phyloP scores from a whole-genome alignment of 108 stramenopile species.

The Pseudonitzschia delicatissima region DNA sequence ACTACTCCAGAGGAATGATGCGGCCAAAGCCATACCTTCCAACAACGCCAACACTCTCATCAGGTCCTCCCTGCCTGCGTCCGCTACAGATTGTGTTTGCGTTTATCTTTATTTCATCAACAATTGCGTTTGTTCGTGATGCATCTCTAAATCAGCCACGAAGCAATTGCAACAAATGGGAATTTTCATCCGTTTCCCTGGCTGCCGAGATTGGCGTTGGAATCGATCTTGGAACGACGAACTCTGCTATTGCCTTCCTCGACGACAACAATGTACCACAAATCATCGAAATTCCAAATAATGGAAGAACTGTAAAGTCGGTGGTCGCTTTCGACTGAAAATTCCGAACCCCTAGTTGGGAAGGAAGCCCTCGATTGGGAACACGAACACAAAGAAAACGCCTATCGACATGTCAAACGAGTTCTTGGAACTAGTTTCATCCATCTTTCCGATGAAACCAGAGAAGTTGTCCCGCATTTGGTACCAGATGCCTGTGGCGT shows the following conservation, averaged over 20 bases:
- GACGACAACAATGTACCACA: constrained; percentile 41
- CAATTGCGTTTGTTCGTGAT: background rate
- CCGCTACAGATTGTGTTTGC: background rate
- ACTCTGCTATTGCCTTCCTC: constrained; percentile 84
- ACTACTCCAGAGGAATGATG: too few species aligned
- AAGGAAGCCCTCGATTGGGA: constrained; percentile 46
- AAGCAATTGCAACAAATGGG: too few species aligned
- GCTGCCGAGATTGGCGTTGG: constrained; percentile 79
- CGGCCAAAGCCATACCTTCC: too few species aligned
- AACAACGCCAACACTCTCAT: too few species aligned
- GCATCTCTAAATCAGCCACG: background rate
- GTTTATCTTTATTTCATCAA: background rate
- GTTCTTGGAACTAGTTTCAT: constrained; percentile 73
- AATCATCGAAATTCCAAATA: constrained; percentile 54
- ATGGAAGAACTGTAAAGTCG: constrained; percentile 65
- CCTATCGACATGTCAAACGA: constrained; percentile 83
- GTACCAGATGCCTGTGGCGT: constrained; percentile 12
- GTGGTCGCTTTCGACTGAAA: constrained; percentile 44
- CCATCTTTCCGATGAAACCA: constrained; percentile 33
- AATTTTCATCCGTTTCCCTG: background rate
- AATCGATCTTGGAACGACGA: constrained; percentile 92
- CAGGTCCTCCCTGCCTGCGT: too few species aligned
- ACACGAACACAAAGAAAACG: constrained; percentile 27
- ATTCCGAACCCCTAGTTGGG: constrained; percentile 37
- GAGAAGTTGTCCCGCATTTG: constrained; percentile 73